These are phyloP conservation scores for Botrytis paeoniae DNA, from an alignment of 2,329 filamentous ascomycete genomes.

Conservation along the genomic window DNA sequence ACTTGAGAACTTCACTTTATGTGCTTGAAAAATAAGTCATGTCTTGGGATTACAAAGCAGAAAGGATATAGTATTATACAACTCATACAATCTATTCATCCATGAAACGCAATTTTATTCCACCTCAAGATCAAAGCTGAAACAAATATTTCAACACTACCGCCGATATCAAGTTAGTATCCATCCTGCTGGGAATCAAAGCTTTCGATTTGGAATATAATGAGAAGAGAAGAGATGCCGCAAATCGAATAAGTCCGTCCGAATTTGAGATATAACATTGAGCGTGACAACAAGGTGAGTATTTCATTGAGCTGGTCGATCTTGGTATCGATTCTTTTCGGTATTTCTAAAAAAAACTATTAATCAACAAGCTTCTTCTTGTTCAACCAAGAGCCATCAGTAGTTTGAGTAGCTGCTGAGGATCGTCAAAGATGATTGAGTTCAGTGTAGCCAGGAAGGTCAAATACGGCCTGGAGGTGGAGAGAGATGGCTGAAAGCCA, in stretches of 20 bases:
- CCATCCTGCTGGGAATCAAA: not conserved
- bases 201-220: not conserved
- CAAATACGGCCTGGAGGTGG: not conserved
- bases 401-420: not conserved
- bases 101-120: not conserved
- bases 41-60: not conserved
- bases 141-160: not conserved
- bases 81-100: not conserved
- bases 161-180: not conserved
- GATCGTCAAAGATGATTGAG: not conserved
- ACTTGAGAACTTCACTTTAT: not conserved
- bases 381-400: not conserved
- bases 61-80: not conserved
- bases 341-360: not conserved
- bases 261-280: not conserved
- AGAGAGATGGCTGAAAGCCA: no score
- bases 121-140: not conserved
- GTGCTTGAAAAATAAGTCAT: not conserved
- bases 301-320: not conserved
- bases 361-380: not conserved
- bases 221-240: not conserved
- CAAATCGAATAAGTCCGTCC: not conserved
- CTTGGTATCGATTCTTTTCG: not conserved
- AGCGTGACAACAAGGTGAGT: not conserved
- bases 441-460: not conserved